Conservation (phyloP, 371 early-diverging fungal genomes). For the Parasitella parasitica region DNA sequence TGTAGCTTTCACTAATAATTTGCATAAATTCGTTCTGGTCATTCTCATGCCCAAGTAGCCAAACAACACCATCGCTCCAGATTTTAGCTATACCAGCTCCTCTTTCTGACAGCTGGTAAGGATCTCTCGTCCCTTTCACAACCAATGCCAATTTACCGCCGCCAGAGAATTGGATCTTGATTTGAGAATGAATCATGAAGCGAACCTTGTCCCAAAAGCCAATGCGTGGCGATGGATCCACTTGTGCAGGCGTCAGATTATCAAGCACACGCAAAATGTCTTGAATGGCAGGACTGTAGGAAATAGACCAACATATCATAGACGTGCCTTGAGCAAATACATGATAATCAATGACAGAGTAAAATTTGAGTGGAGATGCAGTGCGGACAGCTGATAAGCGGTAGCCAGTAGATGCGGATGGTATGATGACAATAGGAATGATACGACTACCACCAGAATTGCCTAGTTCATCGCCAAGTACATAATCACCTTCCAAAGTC, state of each 20-base stretch:
- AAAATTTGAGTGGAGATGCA: slow-evolving; percentile 61
- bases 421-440: slow-evolving; percentile 9
- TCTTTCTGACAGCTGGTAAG: slow-evolving; percentile 21
- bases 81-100: slow-evolving; percentile 36
- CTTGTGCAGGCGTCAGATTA: slow-evolving; percentile 46
- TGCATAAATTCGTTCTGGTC: slow-evolving; percentile 35
- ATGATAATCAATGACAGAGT: slow-evolving; percentile 41
- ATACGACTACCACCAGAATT: slow-evolving; percentile 19
- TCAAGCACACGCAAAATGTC: slow-evolving; percentile 62
- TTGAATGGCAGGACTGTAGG: slow-evolving; percentile 56
- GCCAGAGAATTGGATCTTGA: slow-evolving; percentile 41
- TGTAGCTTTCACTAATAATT: slow-evolving; percentile 33
- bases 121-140: slow-evolving; percentile 32
- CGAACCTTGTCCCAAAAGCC: slow-evolving; percentile 78
- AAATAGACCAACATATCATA: slow-evolving; percentile 50
- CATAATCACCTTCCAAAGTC: slow-evolving; percentile 28
- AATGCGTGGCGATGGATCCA: slow-evolving; percentile 59
- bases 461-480: slow-evolving; percentile 33
- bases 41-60: slow-evolving; percentile 32
- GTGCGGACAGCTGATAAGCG: slow-evolving; percentile 42
- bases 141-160: slow-evolving; percentile 48
- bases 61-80: slow-evolving; percentile 31
- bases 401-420: slow-evolving; percentile 2
- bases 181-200: slow-evolving; percentile 55
- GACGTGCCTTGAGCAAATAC: slow-evolving; percentile 27